These are phyloP conservation scores for Talaromyces sp. DNA, from an alignment of 2,329 filamentous ascomycete genomes.

Conservation along the genomic window DNA sequence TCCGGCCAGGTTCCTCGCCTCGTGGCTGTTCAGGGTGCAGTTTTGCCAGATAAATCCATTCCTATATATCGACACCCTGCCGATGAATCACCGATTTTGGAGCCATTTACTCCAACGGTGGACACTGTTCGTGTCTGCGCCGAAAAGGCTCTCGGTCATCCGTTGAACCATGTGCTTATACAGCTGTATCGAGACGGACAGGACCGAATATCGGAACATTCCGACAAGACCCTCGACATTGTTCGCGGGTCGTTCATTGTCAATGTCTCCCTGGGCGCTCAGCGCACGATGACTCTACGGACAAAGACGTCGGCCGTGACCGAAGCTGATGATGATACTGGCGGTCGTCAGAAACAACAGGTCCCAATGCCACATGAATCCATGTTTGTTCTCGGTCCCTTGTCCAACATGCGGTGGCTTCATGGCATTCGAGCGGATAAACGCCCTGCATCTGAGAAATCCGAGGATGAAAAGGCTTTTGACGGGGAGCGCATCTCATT, in stretches of 20 bases:
- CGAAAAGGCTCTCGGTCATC: constrained; percentile 69
- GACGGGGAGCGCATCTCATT: constrained; percentile 78
- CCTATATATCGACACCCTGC: constrained; percentile 94
- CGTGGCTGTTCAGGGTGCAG: constrained; percentile 78
- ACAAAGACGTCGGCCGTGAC: constrained; percentile 52
- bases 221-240: constrained; percentile 94
- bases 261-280: constrained; percentile 88
- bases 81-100: constrained; percentile 75
- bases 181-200: constrained; percentile 85
- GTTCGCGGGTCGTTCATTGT: constrained; percentile 74
- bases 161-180: constrained; percentile 85
- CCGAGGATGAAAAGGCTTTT: constrained; percentile 64
- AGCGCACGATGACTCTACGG: constrained; percentile 82
- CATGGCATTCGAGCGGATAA: constrained; percentile 91
- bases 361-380: constrained; percentile 81
- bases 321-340: constrained; percentile 17
- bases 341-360: constrained; percentile 57
- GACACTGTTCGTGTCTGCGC: constrained; percentile 61
- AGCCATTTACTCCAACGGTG: constrained; percentile 71
- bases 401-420: constrained; percentile 81
- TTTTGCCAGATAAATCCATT: constrained; percentile 61
- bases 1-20: constrained; percentile 87
- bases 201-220: constrained; percentile 94
- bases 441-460: constrained; percentile 62
- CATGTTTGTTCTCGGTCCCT: constrained; percentile 73